These are phyloP conservation scores for Eucalyptus tenuipes DNA, from an alignment of 345 rosid species.

Conservation along the genomic window DNA sequence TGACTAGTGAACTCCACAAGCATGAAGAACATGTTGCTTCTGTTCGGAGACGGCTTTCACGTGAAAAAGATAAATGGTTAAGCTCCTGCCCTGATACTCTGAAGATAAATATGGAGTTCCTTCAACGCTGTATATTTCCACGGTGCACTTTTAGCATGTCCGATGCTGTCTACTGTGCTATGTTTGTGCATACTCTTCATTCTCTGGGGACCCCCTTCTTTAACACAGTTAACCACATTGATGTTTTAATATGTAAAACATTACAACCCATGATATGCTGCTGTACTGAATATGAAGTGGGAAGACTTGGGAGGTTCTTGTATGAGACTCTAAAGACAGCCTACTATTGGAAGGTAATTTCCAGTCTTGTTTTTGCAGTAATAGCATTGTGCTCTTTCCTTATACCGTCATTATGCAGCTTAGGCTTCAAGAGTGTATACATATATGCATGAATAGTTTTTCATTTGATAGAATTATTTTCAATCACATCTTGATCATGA, in stretches of 20 bases:
- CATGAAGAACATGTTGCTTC: conserved; percentile 97
- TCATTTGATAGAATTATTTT: not conserved
- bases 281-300: conserved; percentile 98
- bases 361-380: not conserved
- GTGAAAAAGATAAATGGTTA: conserved; percentile 95
- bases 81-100: conserved; percentile 97
- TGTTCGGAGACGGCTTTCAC: conserved; percentile 76
- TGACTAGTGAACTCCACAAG: conserved; percentile 66
- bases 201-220: conserved; percentile 97
- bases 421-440: not conserved
- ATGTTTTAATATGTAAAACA: conserved; percentile 92
- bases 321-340: conserved; percentile 94
- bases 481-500: not conserved
- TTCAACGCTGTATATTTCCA: conserved; percentile 97
- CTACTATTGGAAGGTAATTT: conserved; percentile 84
- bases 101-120: conserved; percentile 98
- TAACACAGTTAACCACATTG: conserved; percentile 98
- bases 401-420: not conserved
- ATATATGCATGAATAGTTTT: not conserved
- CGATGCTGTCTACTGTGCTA: conserved; percentile 97
- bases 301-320: conserved; percentile 91
- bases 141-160: conserved; percentile 99
- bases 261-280: conserved; percentile 99
- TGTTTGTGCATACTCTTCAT: conserved; percentile 97
- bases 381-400: not conserved